Conservation (phyloP, 306 rosid species). For the Vachellia collinsii region DNA sequence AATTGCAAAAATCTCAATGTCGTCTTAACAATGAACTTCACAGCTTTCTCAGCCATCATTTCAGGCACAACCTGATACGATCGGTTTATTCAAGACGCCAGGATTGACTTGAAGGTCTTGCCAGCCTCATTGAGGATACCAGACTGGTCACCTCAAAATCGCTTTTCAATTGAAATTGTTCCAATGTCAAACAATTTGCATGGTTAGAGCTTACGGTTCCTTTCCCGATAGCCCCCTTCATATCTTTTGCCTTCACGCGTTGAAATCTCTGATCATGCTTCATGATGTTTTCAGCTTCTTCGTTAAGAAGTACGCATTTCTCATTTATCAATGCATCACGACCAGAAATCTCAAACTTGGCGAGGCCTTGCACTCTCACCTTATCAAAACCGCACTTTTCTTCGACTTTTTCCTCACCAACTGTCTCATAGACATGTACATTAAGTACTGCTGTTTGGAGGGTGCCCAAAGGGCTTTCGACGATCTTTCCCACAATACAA, state of each 20-base stretch:
- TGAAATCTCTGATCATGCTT: conserved; percentile 27
- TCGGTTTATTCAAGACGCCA: no score
- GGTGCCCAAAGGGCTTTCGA: conserved; percentile 48
- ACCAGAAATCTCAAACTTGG: conserved; percentile 45
- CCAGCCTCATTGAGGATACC: no score
- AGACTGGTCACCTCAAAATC: no score
- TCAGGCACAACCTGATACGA: no score
- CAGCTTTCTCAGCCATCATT: no score
- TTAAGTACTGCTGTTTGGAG: conserved; percentile 51
- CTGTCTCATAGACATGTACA: conserved; percentile 58
- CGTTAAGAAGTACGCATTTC: conserved; percentile 38
- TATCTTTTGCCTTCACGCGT: neutral
- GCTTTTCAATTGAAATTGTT: no score
- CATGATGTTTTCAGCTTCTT: conserved; percentile 22
- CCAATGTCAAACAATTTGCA: no score
- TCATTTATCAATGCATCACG: conserved; percentile 48
- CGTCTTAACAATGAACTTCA: no score
- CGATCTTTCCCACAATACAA: conserved; percentile 49
- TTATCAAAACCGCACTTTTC: conserved; percentile 58
- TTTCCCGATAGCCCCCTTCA: no score
- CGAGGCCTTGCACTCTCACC: conserved; percentile 51
- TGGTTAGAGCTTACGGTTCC: no score
- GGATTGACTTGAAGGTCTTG: no score
- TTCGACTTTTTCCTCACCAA: conserved; percentile 49
- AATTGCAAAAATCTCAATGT: no score